Conservation (phyloP, 306 rosid species). For the Acacia crassicarpa region DNA sequence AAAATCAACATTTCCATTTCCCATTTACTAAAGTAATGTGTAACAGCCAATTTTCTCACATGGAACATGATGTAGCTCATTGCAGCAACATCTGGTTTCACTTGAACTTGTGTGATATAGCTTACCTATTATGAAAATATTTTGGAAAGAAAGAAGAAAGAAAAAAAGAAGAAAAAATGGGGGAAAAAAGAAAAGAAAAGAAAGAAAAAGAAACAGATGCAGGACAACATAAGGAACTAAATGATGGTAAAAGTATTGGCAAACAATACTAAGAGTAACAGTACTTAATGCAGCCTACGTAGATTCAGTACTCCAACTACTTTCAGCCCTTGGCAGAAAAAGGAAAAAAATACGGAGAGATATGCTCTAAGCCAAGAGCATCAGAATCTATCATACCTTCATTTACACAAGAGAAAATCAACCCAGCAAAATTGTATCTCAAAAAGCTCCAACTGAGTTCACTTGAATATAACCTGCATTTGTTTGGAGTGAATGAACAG, state of each 20-base stretch:
- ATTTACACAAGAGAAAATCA: slow-evolving; percentile 67
- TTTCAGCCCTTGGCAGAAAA: slow-evolving; percentile 32
- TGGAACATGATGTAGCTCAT: slow-evolving; percentile 69
- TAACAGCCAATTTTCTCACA: slow-evolving; percentile 65
- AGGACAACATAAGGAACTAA: slow-evolving; percentile 61
- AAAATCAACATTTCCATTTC: slow-evolving; percentile 53
- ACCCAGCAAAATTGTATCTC: slow-evolving; percentile 71
- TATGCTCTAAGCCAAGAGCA: slow-evolving; percentile 55
- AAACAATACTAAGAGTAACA: slow-evolving; percentile 32
- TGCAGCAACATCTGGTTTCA: slow-evolving; percentile 80
- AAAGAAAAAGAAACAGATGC: slow-evolving; percentile 32
- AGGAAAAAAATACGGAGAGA: slow-evolving; percentile 32
- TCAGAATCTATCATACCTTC: slow-evolving; percentile 77
- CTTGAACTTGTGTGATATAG: slow-evolving; percentile 60
- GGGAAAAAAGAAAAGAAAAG: neutral
- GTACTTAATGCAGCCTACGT: slow-evolving; percentile 33
- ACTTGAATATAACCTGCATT: slow-evolving; percentile 63
- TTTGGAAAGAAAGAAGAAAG: slow-evolving; percentile 28
- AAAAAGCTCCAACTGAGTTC: slow-evolving; percentile 76
- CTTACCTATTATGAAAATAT: slow-evolving; percentile 70
- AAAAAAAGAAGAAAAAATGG: neutral
- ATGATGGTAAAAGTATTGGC: slow-evolving; percentile 42
- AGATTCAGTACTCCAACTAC: slow-evolving; percentile 42
- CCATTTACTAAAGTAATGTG: slow-evolving; percentile 57
- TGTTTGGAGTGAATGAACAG: slow-evolving; percentile 44